phyloP scores from a whole-genome alignment of 2,329 filamentous ascomycete species.

The Apiospora hydei region DNA sequence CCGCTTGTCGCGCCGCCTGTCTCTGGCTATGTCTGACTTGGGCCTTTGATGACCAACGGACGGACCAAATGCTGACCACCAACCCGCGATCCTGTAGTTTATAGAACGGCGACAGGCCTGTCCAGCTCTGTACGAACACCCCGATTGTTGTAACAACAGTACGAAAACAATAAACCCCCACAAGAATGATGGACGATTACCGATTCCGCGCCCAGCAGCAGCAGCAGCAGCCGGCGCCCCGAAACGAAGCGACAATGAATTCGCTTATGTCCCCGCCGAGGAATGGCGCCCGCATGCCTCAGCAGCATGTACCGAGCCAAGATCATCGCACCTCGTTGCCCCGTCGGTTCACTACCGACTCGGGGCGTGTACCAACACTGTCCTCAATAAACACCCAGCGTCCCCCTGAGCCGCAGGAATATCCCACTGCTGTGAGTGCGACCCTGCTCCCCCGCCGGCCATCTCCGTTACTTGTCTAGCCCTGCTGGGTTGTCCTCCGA shows the following conservation, averaged over 20 bases:
- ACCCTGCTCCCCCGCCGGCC: constrained; percentile 2
- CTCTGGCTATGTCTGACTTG: neutral
- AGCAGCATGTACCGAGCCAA: constrained; percentile 57
- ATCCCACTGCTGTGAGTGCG: constrained; percentile 47
- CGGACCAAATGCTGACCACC: constrained; percentile 23
- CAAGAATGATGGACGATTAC: constrained; percentile 76
- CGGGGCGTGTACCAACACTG: constrained; percentile 80
- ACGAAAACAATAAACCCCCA: constrained; percentile 47
- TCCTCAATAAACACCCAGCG: constrained; percentile 64
- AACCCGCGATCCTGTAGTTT: constrained; percentile 39
- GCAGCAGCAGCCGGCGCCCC: constrained; percentile 68
- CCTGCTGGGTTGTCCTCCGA: constrained; percentile 32
- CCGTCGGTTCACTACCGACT: constrained; percentile 93
- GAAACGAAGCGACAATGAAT: constrained; percentile 78
- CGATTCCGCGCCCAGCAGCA: constrained; percentile 63
- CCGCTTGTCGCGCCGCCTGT: neutral
- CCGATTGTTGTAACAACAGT: constrained; percentile 45
- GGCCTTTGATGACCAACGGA: constrained; percentile 7
- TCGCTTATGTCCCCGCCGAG: constrained; percentile 78
- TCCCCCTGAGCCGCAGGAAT: constrained; percentile 58
- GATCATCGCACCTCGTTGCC: constrained; percentile 82
- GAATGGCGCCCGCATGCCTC: constrained; percentile 69
- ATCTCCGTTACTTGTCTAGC: constrained; percentile 29
- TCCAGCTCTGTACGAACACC: constrained; percentile 49
- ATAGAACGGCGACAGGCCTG: constrained; percentile 46